A percentile compares a stretch with the other conserved stretches of the same genome.
These are phyloP conservation scores for Cladosporium cucumerinum DNA, from an alignment of 2,329 filamentous ascomycete genomes.

Conservation along the genomic window DNA sequence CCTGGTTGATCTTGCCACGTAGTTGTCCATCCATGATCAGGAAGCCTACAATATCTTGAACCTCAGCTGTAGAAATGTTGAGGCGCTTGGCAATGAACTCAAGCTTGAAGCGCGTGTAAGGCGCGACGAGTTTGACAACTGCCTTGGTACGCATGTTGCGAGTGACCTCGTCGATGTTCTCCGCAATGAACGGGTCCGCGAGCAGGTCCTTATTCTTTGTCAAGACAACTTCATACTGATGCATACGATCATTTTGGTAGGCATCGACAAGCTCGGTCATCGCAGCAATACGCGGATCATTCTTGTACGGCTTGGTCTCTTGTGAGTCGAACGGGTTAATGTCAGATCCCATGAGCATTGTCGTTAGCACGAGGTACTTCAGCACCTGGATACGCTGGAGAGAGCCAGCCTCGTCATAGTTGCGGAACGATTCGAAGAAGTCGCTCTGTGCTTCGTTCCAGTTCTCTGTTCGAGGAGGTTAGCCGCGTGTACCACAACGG, in stretches of 20 bases:
- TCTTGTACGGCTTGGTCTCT: slow-evolving; percentile 97
- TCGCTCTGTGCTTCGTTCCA: slow-evolving; percentile 97
- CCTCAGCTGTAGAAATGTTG: slow-evolving; percentile 78
- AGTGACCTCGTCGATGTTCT: slow-evolving; percentile 98
- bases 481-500: slow-evolving; percentile 22
- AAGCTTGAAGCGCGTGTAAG: slow-evolving; percentile 89
- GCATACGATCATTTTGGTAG: slow-evolving; percentile 92
- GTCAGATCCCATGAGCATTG: slow-evolving; percentile 96
- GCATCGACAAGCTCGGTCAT: slow-evolving; percentile 98
- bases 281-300: slow-evolving; percentile 87
- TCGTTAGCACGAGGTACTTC: slow-evolving; percentile 93
- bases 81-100: slow-evolving; percentile 84
- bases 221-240: slow-evolving; percentile 83
- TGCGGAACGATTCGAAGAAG: slow-evolving; percentile 98
- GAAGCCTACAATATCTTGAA: slow-evolving; percentile 93
- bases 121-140: slow-evolving; percentile 85
- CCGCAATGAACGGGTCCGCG: slow-evolving; percentile 90
- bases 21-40: slow-evolving; percentile 89
- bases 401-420: slow-evolving; percentile 97
- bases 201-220: slow-evolving; percentile 85
- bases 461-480: slow-evolving; percentile 61
- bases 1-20: slow-evolving; percentile 83
- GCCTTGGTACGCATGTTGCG: slow-evolving; percentile 98
- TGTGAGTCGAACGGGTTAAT: slow-evolving; percentile 99
- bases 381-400: slow-evolving; percentile 94